Conservation (phyloP, 225 moss, liverwort and hornwort genomes). For the Pseudisothecium myosuroides region DNA sequence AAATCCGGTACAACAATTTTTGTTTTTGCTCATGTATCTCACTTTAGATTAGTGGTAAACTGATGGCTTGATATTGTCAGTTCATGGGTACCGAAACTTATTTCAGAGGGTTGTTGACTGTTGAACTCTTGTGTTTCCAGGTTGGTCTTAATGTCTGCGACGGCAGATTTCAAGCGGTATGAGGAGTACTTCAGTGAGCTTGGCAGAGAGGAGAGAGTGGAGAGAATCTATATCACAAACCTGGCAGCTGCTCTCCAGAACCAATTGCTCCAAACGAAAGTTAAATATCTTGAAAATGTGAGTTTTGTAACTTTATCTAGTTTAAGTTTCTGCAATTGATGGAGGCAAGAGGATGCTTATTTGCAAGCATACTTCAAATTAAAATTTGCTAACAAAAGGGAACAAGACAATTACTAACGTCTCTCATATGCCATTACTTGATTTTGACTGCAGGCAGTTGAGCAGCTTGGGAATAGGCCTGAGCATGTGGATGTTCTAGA, state of each 20-base stretch:
- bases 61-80: not conserved
- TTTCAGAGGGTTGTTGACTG: not conserved
- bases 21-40: not conserved
- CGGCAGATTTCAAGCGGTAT: slow-evolving; percentile 47
- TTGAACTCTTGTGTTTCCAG: slow-evolving; percentile 1
- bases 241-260: slow-evolving; percentile 22
- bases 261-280: slow-evolving; percentile 38
- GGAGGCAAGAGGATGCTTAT: not conserved
- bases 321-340: not conserved
- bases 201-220: slow-evolving; percentile 36
- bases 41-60: not conserved
- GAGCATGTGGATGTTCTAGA: slow-evolving; percentile 20
- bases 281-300: slow-evolving; percentile 56
- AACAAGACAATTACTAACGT: not conserved
- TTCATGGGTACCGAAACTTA: not conserved
- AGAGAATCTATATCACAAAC: slow-evolving; percentile 48
- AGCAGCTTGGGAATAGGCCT: slow-evolving; percentile 26
- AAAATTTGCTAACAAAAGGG: not conserved
- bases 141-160: slow-evolving; percentile 71
- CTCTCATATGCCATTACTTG: not conserved
- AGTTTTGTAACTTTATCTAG: not conserved
- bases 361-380: not conserved
- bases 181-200: slow-evolving; percentile 58
- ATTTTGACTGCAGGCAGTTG: slow-evolving; percentile 24
- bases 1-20: slow-evolving; percentile 17